Base-by-base conservation (phyloP, 208 protist species). In the Trypanosoma brucei region DNA sequence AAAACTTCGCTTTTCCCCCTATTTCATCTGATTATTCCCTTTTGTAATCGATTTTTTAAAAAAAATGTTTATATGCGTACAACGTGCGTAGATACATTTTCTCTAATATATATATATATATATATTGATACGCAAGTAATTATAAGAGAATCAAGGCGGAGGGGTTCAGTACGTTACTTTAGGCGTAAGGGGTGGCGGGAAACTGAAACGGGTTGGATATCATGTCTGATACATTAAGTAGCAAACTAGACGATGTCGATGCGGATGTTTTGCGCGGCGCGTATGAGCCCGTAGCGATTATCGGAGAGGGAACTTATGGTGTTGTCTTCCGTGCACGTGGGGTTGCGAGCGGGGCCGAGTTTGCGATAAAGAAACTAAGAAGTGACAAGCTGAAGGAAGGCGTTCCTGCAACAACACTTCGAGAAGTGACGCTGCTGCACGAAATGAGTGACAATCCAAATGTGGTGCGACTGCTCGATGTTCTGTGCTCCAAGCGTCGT, bases 251-350 rank as follows among this genome's bases (percentile, higher is more conserved):
- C 37, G 57, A 49, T 4, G 70, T 82, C 6, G 85, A 92, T 44
- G 46, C 74, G n/a, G 52, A 65, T 34, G 80, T 77, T 11, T 53
- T 92, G 36, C 67, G 81, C 33, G 52, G 59, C 0, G 56, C 62
- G 8, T 88, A 93, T 68, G 66, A 76, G 33, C 62, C 71, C 22
- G 74, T 86, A 60, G 76, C 94, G 62, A 68, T 97, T 37, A 78
- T 99, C 3, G 94, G 95, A 42, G 93, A 99, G 71, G 97, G 97
- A 33, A 96, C 94, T 39, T 99, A 98, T 75, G 97, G 97, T 53
- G 86, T 93, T 34, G 97, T 99, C 1, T 98, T 95, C 70, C 66
- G 72, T 1, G 86, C 86, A 3, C 68, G 72, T 48, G 75, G 89
- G 69, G 71, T 59, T 35, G 63, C 73, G 1, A 95, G 84, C 5